Percentiles rank a stretch among this genome's conserved stretches.
These are phyloP conservation scores for Podospora sp. DNA, from an alignment of 495 filamentous ascomycete genomes.

Conservation along the genomic window DNA sequence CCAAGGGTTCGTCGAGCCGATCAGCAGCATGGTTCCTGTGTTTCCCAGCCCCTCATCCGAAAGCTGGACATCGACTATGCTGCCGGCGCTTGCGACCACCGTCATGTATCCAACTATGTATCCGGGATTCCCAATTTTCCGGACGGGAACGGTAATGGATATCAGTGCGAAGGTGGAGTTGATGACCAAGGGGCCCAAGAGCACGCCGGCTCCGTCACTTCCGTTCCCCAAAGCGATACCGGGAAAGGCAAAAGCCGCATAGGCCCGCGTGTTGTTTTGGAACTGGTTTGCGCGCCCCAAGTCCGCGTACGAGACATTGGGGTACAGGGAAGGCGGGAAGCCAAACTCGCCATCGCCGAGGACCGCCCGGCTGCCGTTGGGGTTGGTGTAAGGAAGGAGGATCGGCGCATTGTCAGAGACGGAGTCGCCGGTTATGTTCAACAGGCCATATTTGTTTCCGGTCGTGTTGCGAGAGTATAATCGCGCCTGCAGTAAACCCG, in stretches of 20 bases:
- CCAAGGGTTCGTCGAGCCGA: slow-evolving; percentile 63
- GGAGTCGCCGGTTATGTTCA: slow-evolving; percentile 61
- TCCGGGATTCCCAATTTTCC: slow-evolving; percentile 58
- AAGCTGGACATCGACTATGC: slow-evolving; percentile 58
- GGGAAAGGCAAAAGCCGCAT: slow-evolving; percentile 45
- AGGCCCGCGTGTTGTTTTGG: slow-evolving; percentile 41
- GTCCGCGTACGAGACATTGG: slow-evolving; percentile 67
- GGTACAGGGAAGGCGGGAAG: slow-evolving; percentile 70
- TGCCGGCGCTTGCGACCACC: slow-evolving; percentile 62
- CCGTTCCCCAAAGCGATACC: slow-evolving; percentile 56
- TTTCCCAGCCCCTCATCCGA: slow-evolving; percentile 68
- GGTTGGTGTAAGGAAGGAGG: slow-evolving; percentile 56
- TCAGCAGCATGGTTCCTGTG: slow-evolving; percentile 66
- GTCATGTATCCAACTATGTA: slow-evolving; percentile 78
- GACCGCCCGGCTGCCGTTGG: slow-evolving; percentile 58
- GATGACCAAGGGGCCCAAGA: slow-evolving; percentile 69
- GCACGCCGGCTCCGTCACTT: slow-evolving; percentile 51
- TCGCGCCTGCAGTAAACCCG: slow-evolving; percentile 64
- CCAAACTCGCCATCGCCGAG: slow-evolving; percentile 63
- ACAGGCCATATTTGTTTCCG: slow-evolving; percentile 52
- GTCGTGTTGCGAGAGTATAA: slow-evolving; percentile 66
- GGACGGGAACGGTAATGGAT: slow-evolving; percentile 76
- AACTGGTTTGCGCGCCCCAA: slow-evolving; percentile 39
- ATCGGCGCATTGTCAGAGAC: slow-evolving; percentile 41
- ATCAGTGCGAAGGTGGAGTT: slow-evolving; percentile 73